Percentiles rank a stretch among this genome's conserved stretches.
Conservation (phyloP, 768 basidiomycete genomes). For the Tephrocybe sp. region DNA sequence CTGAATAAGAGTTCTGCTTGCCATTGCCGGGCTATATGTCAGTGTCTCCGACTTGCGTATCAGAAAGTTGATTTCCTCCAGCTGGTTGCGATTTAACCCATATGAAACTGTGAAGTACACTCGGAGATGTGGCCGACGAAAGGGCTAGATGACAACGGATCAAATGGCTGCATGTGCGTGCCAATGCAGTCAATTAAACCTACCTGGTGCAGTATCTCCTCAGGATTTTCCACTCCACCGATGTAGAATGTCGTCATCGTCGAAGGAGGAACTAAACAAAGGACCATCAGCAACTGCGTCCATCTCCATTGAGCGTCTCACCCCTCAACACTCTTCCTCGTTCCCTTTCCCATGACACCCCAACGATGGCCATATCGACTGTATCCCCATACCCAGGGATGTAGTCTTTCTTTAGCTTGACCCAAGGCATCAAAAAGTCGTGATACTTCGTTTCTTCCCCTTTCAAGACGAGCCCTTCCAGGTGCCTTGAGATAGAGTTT, state of each 20-base stretch:
- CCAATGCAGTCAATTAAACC: conserved; percentile 12
- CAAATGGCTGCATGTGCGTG: neutral
- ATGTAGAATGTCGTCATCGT: conserved; percentile 82
- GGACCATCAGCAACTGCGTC: neutral
- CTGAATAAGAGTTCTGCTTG: conserved; percentile 4
- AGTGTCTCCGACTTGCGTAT: conserved; percentile 48
- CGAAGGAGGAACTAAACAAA: conserved; percentile 71
- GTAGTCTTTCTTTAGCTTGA: conserved; percentile 89
- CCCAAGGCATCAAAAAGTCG: conserved; percentile 68
- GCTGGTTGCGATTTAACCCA: conserved; percentile 61
- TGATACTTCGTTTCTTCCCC: conserved; percentile 69
- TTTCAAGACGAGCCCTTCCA: conserved; percentile 82
- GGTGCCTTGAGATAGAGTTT: conserved; percentile 44
- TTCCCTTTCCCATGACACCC: conserved; percentile 77
- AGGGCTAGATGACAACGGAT: conserved; percentile 40
- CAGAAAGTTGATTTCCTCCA: conserved; percentile 74
- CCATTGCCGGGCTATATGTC: conserved; percentile 26
- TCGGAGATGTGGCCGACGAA: conserved; percentile 58
- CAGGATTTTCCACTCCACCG: conserved; percentile 59
- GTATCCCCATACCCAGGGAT: conserved; percentile 83
- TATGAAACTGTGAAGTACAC: conserved; percentile 78
- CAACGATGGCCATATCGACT: conserved; percentile 76
- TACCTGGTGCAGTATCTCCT: conserved; percentile 39
- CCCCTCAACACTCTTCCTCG: conserved; percentile 78
- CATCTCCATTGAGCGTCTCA: conserved; percentile 24